Conservation (phyloP, 306 rosid species). For the Cucurbita maxima region DNA sequence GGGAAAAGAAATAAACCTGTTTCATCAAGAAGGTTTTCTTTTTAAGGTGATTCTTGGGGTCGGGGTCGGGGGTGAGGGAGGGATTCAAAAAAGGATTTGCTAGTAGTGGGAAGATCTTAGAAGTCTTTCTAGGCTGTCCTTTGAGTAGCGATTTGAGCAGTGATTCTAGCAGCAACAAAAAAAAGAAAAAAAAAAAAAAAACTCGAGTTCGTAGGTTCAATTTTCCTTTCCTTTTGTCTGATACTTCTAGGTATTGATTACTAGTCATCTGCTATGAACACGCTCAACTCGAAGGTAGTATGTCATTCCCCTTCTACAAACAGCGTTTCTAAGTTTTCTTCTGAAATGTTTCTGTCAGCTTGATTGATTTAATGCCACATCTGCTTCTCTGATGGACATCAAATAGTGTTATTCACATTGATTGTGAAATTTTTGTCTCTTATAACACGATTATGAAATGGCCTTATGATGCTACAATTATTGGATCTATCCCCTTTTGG, state of each 20-base stretch:
- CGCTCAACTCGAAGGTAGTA: neutral
- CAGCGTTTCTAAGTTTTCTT: neutral
- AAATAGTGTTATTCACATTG: neutral
- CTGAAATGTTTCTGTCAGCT: neutral
- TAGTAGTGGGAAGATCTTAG: neutral
- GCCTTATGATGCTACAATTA: neutral
- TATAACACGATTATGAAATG: neutral
- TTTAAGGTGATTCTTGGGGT: no score
- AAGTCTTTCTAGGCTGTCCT: neutral
- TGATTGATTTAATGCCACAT: neutral
- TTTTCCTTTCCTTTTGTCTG: neutral
- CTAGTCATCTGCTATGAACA: neutral
- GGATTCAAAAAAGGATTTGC: no score
- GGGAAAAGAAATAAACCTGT: neutral
- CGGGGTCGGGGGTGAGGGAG: no score
- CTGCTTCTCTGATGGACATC: neutral
- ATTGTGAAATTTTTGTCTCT: neutral
- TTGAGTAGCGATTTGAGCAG: neutral
- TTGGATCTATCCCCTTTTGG: neutral
- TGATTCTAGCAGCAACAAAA: neutral
- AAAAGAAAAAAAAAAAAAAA: neutral
- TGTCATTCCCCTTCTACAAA: neutral
- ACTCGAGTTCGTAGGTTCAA: neutral
- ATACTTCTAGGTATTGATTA: neutral
- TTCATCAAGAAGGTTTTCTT: neutral